Evolutionary conservation across 331 rosid species (phyloP), one percentile per base, ranked within the genome.

Genomic region (Quercus phellos): DNA sequence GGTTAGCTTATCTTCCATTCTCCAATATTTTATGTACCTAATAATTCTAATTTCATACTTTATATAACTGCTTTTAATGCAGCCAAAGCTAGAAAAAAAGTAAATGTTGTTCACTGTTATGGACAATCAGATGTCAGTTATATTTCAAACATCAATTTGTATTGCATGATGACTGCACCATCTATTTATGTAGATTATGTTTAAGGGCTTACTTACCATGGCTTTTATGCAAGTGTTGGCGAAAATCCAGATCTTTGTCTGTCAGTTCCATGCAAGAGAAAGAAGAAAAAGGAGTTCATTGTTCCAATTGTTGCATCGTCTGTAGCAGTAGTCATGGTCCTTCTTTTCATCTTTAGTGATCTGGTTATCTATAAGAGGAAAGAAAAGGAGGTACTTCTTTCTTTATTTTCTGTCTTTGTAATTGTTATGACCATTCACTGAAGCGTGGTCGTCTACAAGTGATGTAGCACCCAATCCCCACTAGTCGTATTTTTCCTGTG

Each of bases 241-340:
- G 67, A 64, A 75, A 80, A 80, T 75, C 51, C 70, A 12, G 7
- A 9, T 59, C 51, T 54, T 3, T 56, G 54, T 22, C 59, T 2
- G 6, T 7, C 21, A 11, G 27, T 4, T 24, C 51, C 72, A 32
- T 17, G 61, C 22, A 18, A 75, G 56, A 68, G 63, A 11, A 11
- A 46, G 11, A 18, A 56, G 6, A 61, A 54, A 5, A 54, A 46
- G 6, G 60, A 80, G 72, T 7, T 18, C 51, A 5, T 16, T 50
- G 2, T 34, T 22, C 74, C 73, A 51, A 5, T 80, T 4, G 17
- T 70, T 59, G 84, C 51, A 11, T 46, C 79, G 3, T 69, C 74
- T 69, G 17, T 69, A 8, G 58, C 55, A 6, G 51, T 19, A 55
- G 35, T 81, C 32, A 4, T 42, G 18, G 51, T 64, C 29, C 63